A percentile compares a stretch with the other conserved stretches of the same genome.
These are phyloP conservation scores for Wickerhamomyces bovis DNA, from an alignment of 805 yeast genomes.

Conservation along the genomic window DNA sequence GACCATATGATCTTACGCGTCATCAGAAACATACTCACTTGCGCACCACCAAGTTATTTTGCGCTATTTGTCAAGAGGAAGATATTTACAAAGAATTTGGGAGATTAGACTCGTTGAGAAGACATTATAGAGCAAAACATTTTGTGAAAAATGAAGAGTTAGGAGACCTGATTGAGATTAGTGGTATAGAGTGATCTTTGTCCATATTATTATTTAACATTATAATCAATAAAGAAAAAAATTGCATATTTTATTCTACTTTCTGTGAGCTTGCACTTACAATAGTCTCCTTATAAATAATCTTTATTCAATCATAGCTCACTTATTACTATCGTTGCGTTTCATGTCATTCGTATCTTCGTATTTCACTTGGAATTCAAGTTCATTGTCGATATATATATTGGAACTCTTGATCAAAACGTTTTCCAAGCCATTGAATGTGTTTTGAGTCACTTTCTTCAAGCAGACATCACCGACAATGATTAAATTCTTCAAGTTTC, in stretches of 20 bases:
- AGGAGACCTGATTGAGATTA: neutral
- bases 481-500: conserved; percentile 6
- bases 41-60: neutral
- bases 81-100: neutral
- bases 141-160: neutral
- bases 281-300: too few species aligned
- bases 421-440: neutral
- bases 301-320: neutral
- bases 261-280: too few species aligned
- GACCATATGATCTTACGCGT: neutral
- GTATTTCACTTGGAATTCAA: neutral
- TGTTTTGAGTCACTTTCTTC: neutral
- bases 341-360: neutral
- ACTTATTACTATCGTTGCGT: neutral
- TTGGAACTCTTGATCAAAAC: neutral
- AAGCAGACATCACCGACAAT: conserved; percentile 11
- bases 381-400: neutral
- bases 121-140: neutral
- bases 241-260: neutral
- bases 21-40: neutral
- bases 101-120: neutral
- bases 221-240: too few species aligned
- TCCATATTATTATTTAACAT: too few species aligned
- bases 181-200: neutral
- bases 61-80: neutral